Percentiles rank a stretch among this genome's conserved stretches.
These are phyloP conservation scores for Aegilops speltoides DNA, from an alignment of 176 grass and related monocot genomes.

Conservation along the genomic window DNA sequence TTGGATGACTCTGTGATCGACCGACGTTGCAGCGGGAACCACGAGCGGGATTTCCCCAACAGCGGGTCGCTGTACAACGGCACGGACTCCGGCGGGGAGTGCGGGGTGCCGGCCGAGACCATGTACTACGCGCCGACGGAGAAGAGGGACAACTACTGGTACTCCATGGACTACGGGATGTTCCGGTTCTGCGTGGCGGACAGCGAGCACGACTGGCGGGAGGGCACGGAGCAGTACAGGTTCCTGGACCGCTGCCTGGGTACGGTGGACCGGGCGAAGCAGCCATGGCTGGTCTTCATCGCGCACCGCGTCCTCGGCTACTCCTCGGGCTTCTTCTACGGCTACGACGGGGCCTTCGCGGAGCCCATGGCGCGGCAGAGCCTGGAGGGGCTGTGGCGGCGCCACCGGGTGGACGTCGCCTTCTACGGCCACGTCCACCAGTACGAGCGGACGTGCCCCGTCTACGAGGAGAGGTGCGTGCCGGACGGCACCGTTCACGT, in stretches of 20 bases:
- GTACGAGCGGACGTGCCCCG: conserved; percentile 82
- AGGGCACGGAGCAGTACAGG: conserved; percentile 77
- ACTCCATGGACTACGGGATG: conserved; percentile 81
- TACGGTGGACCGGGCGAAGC: conserved; percentile 72
- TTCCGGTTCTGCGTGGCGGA: conserved; percentile 89
- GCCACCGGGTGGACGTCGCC: conserved; percentile 68
- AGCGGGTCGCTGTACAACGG: conserved; percentile 72
- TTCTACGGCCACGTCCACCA: conserved; percentile 89
- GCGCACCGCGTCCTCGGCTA: conserved; percentile 89
- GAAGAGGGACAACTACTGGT: conserved; percentile 84
- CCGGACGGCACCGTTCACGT: conserved; percentile 73
- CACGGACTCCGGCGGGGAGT: conserved; percentile 83
- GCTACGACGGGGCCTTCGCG: conserved; percentile 35
- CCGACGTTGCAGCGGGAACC: conserved; percentile 58
- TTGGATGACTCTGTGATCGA: neutral
- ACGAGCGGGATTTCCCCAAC: conserved; percentile 81
- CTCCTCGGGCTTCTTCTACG: conserved; percentile 60
- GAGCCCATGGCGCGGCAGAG: conserved; percentile 71
- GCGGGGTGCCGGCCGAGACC: conserved; percentile 70
- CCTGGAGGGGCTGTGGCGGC: conserved; percentile 76
- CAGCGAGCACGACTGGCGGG: conserved; percentile 85
- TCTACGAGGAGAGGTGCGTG: conserved; percentile 55
- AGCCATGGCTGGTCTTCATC: conserved; percentile 85
- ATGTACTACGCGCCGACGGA: conserved; percentile 87
- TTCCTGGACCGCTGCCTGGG: conserved; percentile 79